phyloP scores from a whole-genome alignment of 129 eudicot species.

The Smallanthus sonchifolius region DNA sequence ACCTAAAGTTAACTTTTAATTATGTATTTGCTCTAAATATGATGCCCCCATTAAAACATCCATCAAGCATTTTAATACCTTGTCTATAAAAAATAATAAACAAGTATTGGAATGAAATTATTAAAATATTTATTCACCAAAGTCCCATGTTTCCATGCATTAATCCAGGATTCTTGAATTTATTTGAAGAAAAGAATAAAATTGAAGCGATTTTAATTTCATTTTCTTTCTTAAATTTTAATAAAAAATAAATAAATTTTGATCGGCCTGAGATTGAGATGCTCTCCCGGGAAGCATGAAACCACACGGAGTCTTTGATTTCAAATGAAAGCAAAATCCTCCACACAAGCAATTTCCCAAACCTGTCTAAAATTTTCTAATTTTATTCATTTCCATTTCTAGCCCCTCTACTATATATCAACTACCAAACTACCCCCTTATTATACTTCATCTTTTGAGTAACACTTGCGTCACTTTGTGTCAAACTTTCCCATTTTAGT shows the following conservation, averaged over 20 bases:
- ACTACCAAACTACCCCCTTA: background rate
- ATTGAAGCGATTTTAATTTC: background rate
- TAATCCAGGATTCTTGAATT: slow-evolving; percentile 30
- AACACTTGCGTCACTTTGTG: background rate
- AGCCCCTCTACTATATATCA: background rate
- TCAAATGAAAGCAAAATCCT: slow-evolving; percentile 33
- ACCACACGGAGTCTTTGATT: slow-evolving; percentile 42
- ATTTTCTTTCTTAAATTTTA: background rate
- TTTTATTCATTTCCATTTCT: background rate
- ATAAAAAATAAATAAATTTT: background rate
- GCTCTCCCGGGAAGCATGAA: slow-evolving; percentile 41
- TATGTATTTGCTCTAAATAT: too few species aligned
- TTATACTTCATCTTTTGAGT: background rate
- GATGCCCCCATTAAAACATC: too few species aligned
- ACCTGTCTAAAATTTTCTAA: slow-evolving; percentile 2
- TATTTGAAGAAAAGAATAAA: slow-evolving; percentile 33
- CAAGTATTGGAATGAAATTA: background rate
- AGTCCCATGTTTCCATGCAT: slow-evolving; percentile 31
- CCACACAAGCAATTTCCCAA: slow-evolving; percentile 27
- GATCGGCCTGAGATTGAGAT: slow-evolving; percentile 32
- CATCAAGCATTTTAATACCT: too few species aligned
- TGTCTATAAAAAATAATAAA: background rate
- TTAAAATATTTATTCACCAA: background rate
- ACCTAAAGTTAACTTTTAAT: too few species aligned
- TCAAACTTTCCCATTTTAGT: background rate